A percentile compares a stretch with the other conserved stretches of the same genome.
phyloP scores from a whole-genome alignment of 179 eudicot species.

The Carnegiea gigantea region DNA sequence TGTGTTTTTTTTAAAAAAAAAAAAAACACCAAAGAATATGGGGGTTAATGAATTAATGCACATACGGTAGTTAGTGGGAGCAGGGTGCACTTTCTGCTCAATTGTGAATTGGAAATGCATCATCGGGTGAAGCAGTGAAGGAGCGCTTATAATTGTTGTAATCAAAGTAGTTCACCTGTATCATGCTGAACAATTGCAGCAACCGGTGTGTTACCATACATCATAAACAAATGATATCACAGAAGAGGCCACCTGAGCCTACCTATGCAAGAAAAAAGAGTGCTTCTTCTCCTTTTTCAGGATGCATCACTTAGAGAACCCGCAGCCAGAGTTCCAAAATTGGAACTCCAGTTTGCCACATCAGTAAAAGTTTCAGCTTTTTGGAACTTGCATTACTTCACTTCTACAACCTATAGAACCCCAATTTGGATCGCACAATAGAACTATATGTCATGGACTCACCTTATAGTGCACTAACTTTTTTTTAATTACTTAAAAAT shows the following conservation, averaged over 20 bases:
- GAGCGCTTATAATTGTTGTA: background rate
- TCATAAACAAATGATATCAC: background rate
- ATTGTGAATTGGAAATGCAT: background rate
- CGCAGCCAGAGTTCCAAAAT: too few relatives aligned
- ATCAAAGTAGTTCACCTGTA: background rate
- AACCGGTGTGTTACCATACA: background rate
- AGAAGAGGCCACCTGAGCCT: background rate
- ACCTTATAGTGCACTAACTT: too few relatives aligned
- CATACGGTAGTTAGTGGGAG: too few relatives aligned
- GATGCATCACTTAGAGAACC: background rate
- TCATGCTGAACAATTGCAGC: background rate
- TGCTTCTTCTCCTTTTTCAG: background rate
- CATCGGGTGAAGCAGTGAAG: background rate
- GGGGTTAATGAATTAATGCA: too few relatives aligned
- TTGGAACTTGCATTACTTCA: too few relatives aligned
- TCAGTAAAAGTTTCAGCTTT: too few relatives aligned
- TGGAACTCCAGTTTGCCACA: too few relatives aligned
- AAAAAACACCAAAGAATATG: background rate
- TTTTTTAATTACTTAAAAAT: too few relatives aligned
- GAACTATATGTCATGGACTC: too few relatives aligned
- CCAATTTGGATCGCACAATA: too few relatives aligned
- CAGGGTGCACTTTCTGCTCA: too few relatives aligned
- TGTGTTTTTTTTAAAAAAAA: background rate
- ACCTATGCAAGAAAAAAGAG: background rate
- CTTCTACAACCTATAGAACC: too few relatives aligned